Conservation (phyloP, 1,284 basidiomycete species). For the Trametes pubescens region DNA sequence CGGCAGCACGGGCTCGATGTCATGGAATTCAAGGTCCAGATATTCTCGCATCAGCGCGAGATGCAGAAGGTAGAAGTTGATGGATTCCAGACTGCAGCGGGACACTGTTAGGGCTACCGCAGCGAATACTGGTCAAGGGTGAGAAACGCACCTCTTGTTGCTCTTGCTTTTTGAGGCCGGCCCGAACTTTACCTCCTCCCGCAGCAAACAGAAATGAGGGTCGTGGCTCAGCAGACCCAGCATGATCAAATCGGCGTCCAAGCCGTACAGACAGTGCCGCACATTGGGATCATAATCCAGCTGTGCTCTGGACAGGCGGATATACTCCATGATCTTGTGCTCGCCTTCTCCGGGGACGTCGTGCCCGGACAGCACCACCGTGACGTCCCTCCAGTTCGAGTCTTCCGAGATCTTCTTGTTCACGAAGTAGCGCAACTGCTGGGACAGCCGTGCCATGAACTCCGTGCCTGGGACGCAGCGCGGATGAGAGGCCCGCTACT, state of each 20-base stretch:
- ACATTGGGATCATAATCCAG: conserved; percentile 94
- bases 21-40: conserved; percentile 92
- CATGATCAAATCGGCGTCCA: conserved; percentile 99
- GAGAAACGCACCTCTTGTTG: conserved; percentile 64
- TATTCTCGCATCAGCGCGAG: conserved; percentile 96
- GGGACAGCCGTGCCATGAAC: conserved; percentile 93
- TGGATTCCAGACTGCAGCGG: conserved; percentile 73
- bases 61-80: conserved; percentile 96
- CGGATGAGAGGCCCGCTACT: not conserved
- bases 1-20: conserved; percentile 64
- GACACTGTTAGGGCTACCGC: not conserved
- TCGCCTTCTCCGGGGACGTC: conserved; percentile 99
- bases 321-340: conserved; percentile 99
- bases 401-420: conserved; percentile 98
- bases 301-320: conserved; percentile 93
- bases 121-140: not conserved
- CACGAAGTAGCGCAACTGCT: conserved; percentile 94
- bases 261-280: conserved; percentile 97
- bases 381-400: conserved; percentile 90
- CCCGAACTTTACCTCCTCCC: conserved; percentile 99
- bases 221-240: conserved; percentile 96
- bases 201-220: conserved; percentile 96
- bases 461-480: conserved; percentile 71
- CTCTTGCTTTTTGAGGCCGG: conserved; percentile 79
- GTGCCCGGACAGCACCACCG: conserved; percentile 97